Percentiles rank a stretch among this genome's conserved stretches.
phyloP scores from a whole-genome alignment of 129 eudicot genomes.

The Rutidosis leptorrhynchoides region DNA sequence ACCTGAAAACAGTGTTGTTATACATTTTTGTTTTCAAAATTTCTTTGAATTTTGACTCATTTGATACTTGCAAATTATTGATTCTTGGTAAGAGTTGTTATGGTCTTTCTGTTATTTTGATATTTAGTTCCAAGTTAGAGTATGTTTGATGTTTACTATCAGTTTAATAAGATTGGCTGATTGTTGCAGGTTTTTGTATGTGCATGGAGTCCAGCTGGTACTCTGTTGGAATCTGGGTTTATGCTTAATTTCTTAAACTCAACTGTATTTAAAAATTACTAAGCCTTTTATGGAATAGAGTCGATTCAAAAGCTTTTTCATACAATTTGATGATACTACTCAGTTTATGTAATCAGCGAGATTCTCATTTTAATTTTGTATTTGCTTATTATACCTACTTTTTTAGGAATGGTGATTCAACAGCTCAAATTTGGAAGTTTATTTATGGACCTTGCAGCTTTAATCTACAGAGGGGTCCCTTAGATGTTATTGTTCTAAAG shows the following conservation, averaged over 20 bases:
- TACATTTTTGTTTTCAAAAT: no score
- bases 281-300: no score
- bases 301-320: no score
- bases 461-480: constrained; percentile 42
- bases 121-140: no score
- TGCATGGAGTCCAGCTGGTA: constrained; percentile 93
- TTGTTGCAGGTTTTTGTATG: constrained; percentile 82
- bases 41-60: no score
- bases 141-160: no score
- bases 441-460: constrained; percentile 68
- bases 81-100: no score
- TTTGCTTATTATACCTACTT: neutral
- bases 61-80: no score
- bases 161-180: neutral
- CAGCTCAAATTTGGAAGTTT: constrained; percentile 89
- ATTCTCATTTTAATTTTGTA: constrained; percentile 15
- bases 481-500: constrained; percentile 50
- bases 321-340: constrained; percentile 9
- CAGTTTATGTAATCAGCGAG: neutral
- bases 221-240: constrained; percentile 92
- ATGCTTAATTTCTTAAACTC: constrained; percentile 20
- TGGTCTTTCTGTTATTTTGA: no score
- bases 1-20: no score
- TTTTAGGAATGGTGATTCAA: constrained; percentile 81
- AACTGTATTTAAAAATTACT: neutral